Evolutionary conservation across 2,329 filamentous ascomycete species (phyloP), one percentile per base, ranked within the genome.

Genomic region (Stagonosporopsis cucurbitacearum): DNA sequence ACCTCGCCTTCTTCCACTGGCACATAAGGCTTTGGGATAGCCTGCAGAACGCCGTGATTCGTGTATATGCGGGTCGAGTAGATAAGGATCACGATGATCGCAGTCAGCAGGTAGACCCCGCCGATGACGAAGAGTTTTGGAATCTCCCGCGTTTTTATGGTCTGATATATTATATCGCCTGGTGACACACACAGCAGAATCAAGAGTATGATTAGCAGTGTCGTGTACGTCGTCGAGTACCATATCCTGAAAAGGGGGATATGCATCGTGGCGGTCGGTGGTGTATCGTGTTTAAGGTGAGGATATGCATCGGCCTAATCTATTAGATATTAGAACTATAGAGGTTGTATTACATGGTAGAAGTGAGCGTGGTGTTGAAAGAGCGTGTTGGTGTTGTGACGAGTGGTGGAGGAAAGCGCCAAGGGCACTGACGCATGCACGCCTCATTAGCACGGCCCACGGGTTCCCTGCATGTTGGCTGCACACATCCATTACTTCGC

Each of bases 21-120:
- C 15, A 96, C 85, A 84, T 91, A 96, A 50, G 86, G 80, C 74
- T 94, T 95, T 1, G 95, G 95, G 56, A 99, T 96, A 4, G 86
- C 88, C 17, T 88, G 85, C 8, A 98, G 82, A 8, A 90, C 87
- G 41, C 84, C 89, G 59, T 91, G 87, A 69, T 91, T 96, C 49
- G 94, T 91, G 77, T 94, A 97, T 19, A 97, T 84, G n/a, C 95
- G 84, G 49, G 87, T 86, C 51, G 88, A 84, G 74, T 96, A 97
- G 67, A 97, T 85, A 66, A 96, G 86, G 40, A 86, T 76, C 39
- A 91, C 84, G 49, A 92, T 78, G 41, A 90, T 59, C 41, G 89
- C 80, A 13, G 91, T 92, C 43, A 92, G 79, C 53, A 93, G 77
- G 72, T 96, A 96, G 67, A 85, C 84, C 56, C 90, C 87, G 50